Evolutionary conservation across 768 basidiomycete genomes (phyloP).

Genomic region (Ramaria sp.): DNA sequence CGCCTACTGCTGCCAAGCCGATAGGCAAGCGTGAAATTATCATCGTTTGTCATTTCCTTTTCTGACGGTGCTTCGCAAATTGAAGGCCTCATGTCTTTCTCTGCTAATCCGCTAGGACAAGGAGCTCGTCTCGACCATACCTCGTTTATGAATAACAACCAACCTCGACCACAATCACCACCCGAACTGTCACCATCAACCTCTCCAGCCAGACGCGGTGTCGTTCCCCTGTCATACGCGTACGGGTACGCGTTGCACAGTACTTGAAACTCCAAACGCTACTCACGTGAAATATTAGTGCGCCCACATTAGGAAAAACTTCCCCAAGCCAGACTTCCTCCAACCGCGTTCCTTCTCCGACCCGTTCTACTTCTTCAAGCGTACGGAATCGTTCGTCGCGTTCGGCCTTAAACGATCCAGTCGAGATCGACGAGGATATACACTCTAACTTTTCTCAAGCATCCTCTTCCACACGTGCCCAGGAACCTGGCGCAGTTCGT

Average conservation of each 20-base stretch:
- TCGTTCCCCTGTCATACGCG: conserved; percentile 51
- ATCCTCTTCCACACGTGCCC: conserved; percentile 1
- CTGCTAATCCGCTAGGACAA: conserved; percentile 73
- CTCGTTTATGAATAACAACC: conserved; percentile 53
- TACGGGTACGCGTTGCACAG: conserved; percentile 43
- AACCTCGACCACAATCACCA: conserved; percentile 21
- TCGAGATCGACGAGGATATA: conserved; percentile 30
- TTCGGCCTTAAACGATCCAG: conserved; percentile 25
- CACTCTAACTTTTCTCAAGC: conserved; percentile 15
- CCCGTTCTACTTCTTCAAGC: conserved; percentile 21
- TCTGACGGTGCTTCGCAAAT: neutral
- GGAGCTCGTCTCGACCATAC: conserved; percentile 77
- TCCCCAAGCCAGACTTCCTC: conserved; percentile 9
- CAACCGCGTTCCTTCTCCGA: conserved; percentile 9
- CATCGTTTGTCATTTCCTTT: neutral
- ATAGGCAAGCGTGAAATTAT: neutral
- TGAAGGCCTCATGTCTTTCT: conserved; percentile 62
- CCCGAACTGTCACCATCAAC: conserved; percentile 22
- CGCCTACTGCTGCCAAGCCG: neutral
- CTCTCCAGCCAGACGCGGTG: conserved; percentile 20
- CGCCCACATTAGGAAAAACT: conserved; percentile 3
- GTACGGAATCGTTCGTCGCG: conserved; percentile 22
- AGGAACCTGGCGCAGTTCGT: conserved; percentile 30
- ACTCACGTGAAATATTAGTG: conserved; percentile 46
- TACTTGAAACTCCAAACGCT: conserved; percentile 38